Conservation (phyloP, 306 rosid species). For the Benincasa hispida region DNA sequence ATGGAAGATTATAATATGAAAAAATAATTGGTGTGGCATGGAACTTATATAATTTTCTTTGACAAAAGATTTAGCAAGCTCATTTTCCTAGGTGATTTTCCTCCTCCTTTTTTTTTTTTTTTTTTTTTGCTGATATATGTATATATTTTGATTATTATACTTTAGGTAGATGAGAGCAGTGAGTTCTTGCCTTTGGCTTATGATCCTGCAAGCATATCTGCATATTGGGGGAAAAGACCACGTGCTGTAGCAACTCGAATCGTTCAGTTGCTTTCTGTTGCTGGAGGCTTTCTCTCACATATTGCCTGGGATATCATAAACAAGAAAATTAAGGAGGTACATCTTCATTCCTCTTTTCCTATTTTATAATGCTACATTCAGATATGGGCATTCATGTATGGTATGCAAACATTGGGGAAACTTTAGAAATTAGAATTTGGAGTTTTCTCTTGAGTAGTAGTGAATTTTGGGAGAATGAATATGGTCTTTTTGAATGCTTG, state of each 20-base stretch:
- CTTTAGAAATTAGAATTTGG: neutral
- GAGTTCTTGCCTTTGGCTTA: slow-evolving; percentile 85
- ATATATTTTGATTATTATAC: neutral
- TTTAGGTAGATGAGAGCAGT: slow-evolving; percentile 85
- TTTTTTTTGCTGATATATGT: neutral
- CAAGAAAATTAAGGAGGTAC: slow-evolving; percentile 85
- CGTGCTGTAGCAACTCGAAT: slow-evolving; percentile 81
- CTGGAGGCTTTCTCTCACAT: slow-evolving; percentile 92
- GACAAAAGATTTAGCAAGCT: neutral
- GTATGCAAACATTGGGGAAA: neutral
- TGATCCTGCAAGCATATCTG: slow-evolving; percentile 74
- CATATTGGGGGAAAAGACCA: slow-evolving; percentile 97
- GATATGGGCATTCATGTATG: neutral
- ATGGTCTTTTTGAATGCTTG: neutral
- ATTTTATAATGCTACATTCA: neutral
- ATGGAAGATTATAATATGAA: neutral
- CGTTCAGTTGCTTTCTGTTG: slow-evolving; percentile 77
- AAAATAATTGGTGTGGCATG: neutral
- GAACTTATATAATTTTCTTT: neutral
- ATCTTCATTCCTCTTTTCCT: slow-evolving; percentile 1
- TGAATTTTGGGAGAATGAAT: neutral
- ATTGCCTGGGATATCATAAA: slow-evolving; percentile 62
- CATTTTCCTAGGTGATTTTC: neutral
- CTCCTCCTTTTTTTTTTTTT: neutral
- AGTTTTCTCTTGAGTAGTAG: neutral